Conservation (phyloP, 2,329 filamentous ascomycete species). For the Talaromyces sp. region DNA sequence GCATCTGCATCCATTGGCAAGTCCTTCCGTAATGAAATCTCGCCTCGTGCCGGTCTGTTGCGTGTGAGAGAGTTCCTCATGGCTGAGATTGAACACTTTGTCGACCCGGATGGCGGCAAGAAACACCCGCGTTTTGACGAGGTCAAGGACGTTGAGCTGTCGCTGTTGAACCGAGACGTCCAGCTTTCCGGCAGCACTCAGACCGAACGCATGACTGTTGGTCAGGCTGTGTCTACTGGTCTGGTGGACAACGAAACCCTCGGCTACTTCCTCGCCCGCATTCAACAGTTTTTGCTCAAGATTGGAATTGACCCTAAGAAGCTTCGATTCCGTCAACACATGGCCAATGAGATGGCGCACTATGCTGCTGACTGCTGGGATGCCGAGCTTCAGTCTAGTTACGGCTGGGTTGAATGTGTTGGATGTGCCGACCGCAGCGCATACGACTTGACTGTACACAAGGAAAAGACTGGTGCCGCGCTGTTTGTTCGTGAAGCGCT, state of each 20-base stretch:
- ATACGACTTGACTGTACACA: slow-evolving; percentile 88
- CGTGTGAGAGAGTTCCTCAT: slow-evolving; percentile 96
- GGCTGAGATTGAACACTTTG: slow-evolving; percentile 98
- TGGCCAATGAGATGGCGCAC: slow-evolving; percentile 86
- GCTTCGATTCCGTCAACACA: slow-evolving; percentile 94
- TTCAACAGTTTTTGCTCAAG: slow-evolving; percentile 82
- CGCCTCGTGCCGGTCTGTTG: slow-evolving; percentile 81
- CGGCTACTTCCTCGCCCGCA: slow-evolving; percentile 93
- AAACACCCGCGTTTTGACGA: slow-evolving; percentile 85
- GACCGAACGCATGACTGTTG: slow-evolving; percentile 68
- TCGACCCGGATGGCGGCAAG: slow-evolving; percentile 91
- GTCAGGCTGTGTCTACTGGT: slow-evolving; percentile 74
- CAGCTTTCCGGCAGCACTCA: slow-evolving; percentile 82
- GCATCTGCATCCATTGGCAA: slow-evolving; percentile 96
- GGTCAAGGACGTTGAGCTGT: slow-evolving; percentile 76
- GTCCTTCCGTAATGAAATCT: slow-evolving; percentile 97
- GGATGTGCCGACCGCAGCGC: slow-evolving; percentile 94
- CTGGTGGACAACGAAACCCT: slow-evolving; percentile 96
- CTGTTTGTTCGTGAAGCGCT: slow-evolving; percentile 79
- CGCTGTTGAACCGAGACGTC: slow-evolving; percentile 75
- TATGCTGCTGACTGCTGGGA: slow-evolving; percentile 99
- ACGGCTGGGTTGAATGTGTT: slow-evolving; percentile 97
- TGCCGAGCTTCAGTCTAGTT: slow-evolving; percentile 82
- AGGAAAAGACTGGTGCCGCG: slow-evolving; percentile 83
- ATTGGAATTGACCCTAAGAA: slow-evolving; percentile 84